Evolutionary conservation across 768 basidiomycete species (phyloP), one percentile per base, ranked within the genome.

Genomic region (Boletellus ananas): DNA sequence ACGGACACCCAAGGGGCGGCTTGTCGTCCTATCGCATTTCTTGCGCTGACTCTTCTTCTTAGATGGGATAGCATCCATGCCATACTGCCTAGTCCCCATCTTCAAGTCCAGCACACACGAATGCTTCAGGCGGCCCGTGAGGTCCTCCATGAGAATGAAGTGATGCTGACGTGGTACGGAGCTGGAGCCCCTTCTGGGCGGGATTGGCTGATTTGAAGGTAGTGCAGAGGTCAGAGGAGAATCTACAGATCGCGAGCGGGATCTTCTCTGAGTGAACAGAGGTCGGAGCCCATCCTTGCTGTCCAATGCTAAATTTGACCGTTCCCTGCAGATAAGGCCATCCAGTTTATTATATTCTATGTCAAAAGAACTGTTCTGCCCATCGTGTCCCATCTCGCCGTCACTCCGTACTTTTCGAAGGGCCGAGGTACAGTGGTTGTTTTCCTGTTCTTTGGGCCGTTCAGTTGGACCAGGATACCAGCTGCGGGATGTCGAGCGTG

Each of bases 31-130:
- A 64, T 96, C 94, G 65, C 96, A 98, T 71, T 99, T 99, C 72
- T 96, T 96, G 47, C 94, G 82, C 73, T 99, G 96, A 64, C 94
- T 97, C 74, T 88, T 94, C 80, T 96, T 97, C 75, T 99, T 99
- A 45, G 83, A 75, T 1, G 84, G 72, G 9, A 87, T 88, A 21
- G 96, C 96, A 59, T 96, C 92, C 73, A 95, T 89, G 17, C 96
- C 96, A 69, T 98, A 97, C 72, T 99, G 96, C 31, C 96, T 78
- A 27, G 94, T 97, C n/a, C 96, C 96, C 96, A 98, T 98, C 76
- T 99, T 99, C 60, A 99, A 74, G 69, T 99, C 96, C 61, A 98
- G 81, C 36, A 99, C 95, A 62, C 96, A 99, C 9, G 96, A 90
- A 43, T 79, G 81, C 69, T 89, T 94, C 62, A 96, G 69, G 31